These are phyloP conservation scores for Teunomyces cretensis DNA, from an alignment of 805 yeast species.

Conservation along the genomic window DNA sequence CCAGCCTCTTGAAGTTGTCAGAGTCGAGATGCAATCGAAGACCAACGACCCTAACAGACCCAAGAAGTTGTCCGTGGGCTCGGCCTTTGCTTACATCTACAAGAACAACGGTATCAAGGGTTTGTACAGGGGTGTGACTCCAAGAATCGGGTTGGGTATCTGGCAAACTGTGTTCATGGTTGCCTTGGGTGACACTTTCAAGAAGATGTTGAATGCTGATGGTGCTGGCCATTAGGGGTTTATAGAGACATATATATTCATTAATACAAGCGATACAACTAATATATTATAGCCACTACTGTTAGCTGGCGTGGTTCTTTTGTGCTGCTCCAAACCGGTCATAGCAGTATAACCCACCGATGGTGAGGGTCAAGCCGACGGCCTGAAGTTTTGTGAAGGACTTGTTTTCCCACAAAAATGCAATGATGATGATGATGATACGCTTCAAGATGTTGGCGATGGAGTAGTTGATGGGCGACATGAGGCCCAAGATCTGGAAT, in stretches of 20 bases:
- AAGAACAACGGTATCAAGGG: constrained; percentile 82
- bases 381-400: constrained; percentile 29
- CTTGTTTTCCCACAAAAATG: constrained; percentile 63
- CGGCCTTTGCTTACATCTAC: constrained; percentile 82
- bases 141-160: constrained; percentile 92
- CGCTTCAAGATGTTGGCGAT: constrained; percentile 77
- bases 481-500: constrained; percentile 68
- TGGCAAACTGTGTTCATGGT: constrained; percentile 99
- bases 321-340: constrained; percentile 38
- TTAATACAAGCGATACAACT: not conserved
- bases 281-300: no score
- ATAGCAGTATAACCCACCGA: constrained; percentile 41
- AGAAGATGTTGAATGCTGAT: constrained; percentile 41
- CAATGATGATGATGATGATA: constrained; percentile 65
- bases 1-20: constrained; percentile 96
- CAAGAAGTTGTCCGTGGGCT: constrained; percentile 74
- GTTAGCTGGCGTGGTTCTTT: constrained; percentile 2
- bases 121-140: constrained; percentile 93
- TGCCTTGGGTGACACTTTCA: constrained; percentile 86
- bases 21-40: constrained; percentile 97
- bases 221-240: constrained; percentile 34
- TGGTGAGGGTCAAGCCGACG: constrained; percentile 36
- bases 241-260: not conserved
- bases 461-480: constrained; percentile 76
- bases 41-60: constrained; percentile 96